Conservation (phyloP, 306 rosid genomes). For the Albizia julibrissin region DNA sequence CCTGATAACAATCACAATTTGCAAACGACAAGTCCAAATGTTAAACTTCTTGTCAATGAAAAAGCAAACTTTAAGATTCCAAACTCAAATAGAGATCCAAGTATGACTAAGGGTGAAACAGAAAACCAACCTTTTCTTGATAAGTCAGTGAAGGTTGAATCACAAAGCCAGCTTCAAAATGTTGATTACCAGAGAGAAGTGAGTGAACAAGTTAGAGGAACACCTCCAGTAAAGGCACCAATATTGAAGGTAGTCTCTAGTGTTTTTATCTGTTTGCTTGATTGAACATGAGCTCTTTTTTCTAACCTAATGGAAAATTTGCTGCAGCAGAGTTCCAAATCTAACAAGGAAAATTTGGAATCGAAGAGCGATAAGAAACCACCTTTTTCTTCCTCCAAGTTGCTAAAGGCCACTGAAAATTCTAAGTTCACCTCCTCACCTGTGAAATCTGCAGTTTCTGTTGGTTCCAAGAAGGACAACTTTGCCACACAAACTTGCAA, state of each 20-base stretch:
- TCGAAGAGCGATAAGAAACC: constrained; percentile 52
- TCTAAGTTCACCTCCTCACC: constrained; percentile 55
- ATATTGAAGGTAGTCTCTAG: constrained; percentile 46
- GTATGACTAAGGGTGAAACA: not conserved
- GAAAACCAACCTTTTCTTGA: constrained; percentile 34
- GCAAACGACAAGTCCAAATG: constrained; percentile 23
- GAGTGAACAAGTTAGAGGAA: constrained; percentile 41
- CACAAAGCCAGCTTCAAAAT: constrained; percentile 33
- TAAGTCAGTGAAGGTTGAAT: constrained; percentile 45
- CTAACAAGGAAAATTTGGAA: constrained; percentile 45
- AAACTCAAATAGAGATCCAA: constrained; percentile 11
- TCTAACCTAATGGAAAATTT: constrained; percentile 18
- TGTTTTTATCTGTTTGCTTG: not conserved
- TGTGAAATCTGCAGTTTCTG: constrained; percentile 46
- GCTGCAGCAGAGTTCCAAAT: constrained; percentile 40
- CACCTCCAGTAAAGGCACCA: constrained; percentile 49
- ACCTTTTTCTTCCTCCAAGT: constrained; percentile 43
- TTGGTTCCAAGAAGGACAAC: constrained; percentile 39
- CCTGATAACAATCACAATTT: constrained; percentile 7
- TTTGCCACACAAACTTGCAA: constrained; percentile 55
- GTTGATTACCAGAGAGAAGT: constrained; percentile 27
- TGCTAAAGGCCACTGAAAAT: constrained; percentile 38
- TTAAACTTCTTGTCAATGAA: constrained; percentile 7
- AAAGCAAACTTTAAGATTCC: not conserved
- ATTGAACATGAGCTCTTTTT: not conserved